Evolutionary conservation across 1,284 basidiomycete genomes (phyloP).

Genomic region (Irpex rosettiformis): DNA sequence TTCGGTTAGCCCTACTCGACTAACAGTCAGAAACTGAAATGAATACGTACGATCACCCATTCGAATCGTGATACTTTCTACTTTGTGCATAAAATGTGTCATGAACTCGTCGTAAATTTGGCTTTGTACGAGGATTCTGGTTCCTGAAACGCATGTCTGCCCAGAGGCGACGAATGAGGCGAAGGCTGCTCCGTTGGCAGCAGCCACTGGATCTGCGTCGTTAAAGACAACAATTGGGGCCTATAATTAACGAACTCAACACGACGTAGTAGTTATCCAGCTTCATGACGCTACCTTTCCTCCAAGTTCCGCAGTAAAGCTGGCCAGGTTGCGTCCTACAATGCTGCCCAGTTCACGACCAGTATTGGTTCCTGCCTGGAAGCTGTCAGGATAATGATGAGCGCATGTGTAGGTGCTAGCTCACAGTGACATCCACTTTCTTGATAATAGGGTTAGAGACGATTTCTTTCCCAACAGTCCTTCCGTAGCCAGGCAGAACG

Average conservation of each 20-base stretch:
- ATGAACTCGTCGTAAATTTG: conserved; percentile 68
- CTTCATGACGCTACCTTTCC: conserved; percentile 54
- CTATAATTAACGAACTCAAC: conserved; percentile 31
- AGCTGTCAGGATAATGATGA: not conserved
- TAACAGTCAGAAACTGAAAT: not conserved
- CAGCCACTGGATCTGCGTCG: conserved; percentile 65
- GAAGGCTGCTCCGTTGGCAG: conserved; percentile 78
- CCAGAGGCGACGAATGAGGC: conserved; percentile 83
- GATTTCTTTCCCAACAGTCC: conserved; percentile 53
- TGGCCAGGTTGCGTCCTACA: conserved; percentile 67
- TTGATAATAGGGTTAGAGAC: conserved; percentile 61
- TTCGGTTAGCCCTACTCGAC: not conserved
- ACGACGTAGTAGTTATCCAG: not conserved
- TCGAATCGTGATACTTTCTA: conserved; percentile 52
- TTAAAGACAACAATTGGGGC: conserved; percentile 76
- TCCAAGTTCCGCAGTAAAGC: conserved; percentile 78
- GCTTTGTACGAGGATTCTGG: conserved; percentile 69
- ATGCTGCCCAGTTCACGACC: conserved; percentile 68
- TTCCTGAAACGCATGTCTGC: conserved; percentile 81
- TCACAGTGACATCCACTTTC: conserved; percentile 81
- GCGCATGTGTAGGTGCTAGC: conserved; percentile 18
- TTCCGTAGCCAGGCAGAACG: conserved; percentile 69
- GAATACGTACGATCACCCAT: conserved; percentile 68
- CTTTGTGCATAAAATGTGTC: conserved; percentile 56
- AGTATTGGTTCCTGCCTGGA: conserved; percentile 72